Evolutionary conservation across 2,329 filamentous ascomycete species (phyloP), one percentile per base, ranked within the genome.

Genomic region (Diaporthe ilicicola): DNA sequence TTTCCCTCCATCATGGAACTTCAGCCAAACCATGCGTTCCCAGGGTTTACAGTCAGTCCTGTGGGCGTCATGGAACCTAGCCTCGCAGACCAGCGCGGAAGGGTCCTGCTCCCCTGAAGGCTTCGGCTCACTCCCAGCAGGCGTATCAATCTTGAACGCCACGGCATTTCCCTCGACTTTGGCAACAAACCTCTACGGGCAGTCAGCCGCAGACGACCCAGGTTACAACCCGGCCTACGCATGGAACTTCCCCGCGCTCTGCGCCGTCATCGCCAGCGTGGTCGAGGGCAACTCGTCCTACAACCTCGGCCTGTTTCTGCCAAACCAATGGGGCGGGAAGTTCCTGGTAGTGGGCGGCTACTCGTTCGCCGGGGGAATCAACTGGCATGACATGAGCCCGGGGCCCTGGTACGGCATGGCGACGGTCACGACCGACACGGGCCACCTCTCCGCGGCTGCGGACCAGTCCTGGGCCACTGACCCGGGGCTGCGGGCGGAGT

Each of bases 391-490:
- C 50, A 76, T 76, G 74, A 74, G 62, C 37, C 55, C 74, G 34
- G 74, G 73, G 76, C 77, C 19, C 73, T 76, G 78, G 32, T 82
- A 83, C 67, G 84, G 84, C 10, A 84, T 83, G 68, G 82, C 82
- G 4, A 76, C 80, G 4, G 74, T 83, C 15, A 82, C 81, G 2
- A 85, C 83, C 0, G 83, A 85, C 72, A 84, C 82, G 0, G 84
- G 84, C 10, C 84, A 86, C 72, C 79, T 76, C 62, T 83, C 81
- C 1, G 74, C 75, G 0, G 37, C 74, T 3, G 27, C 55, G 0
- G 79, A 83, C 65, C 69, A 76, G 9, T 72, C 73, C 44, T 86
- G 84, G 84, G 83, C 82, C 1, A 74, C 83, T 4, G 74, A 79
- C 34, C 76, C 80, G 6, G 81, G 82, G 32, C 73, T 71, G 37